These are phyloP conservation scores for Paecilomyces sp. DNA, from an alignment of 2,329 filamentous ascomycete genomes.

Conservation along the genomic window DNA sequence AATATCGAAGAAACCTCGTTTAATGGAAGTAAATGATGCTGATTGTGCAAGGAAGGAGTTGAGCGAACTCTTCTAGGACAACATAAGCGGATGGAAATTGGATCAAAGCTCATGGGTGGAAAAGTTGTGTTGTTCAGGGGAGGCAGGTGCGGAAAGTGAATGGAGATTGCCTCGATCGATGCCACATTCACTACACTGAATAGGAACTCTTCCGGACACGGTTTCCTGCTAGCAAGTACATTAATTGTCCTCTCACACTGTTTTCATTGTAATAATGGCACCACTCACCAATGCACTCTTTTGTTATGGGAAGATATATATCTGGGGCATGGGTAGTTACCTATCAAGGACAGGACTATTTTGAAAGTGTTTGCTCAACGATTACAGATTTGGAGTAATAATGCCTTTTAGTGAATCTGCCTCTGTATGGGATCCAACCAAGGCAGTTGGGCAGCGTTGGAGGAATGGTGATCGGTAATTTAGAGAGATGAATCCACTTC, in stretches of 20 bases:
- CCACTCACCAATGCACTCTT: background rate
- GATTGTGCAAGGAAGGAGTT: background rate
- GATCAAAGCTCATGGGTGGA: background rate
- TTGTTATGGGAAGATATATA: background rate
- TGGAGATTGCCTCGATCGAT: background rate
- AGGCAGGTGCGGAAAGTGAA: background rate
- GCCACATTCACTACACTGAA: background rate
- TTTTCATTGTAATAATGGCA: too few species aligned
- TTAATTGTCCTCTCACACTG: background rate
- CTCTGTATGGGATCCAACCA: background rate
- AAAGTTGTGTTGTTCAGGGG: background rate
- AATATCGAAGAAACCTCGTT: background rate
- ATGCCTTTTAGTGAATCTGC: background rate
- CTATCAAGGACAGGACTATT: background rate
- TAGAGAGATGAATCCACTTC: too few species aligned
- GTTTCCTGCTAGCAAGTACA: background rate
- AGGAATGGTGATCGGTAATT: background rate
- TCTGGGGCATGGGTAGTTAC: background rate
- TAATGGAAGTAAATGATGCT: conserved; percentile 1
- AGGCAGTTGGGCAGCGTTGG: background rate
- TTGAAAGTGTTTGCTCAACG: background rate
- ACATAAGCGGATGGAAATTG: background rate
- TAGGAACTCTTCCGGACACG: background rate
- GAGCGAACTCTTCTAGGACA: background rate
- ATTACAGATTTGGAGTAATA: background rate